Base-by-base conservation (phyloP, 768 basidiomycete species). In the Kwoniella europaea region DNA sequence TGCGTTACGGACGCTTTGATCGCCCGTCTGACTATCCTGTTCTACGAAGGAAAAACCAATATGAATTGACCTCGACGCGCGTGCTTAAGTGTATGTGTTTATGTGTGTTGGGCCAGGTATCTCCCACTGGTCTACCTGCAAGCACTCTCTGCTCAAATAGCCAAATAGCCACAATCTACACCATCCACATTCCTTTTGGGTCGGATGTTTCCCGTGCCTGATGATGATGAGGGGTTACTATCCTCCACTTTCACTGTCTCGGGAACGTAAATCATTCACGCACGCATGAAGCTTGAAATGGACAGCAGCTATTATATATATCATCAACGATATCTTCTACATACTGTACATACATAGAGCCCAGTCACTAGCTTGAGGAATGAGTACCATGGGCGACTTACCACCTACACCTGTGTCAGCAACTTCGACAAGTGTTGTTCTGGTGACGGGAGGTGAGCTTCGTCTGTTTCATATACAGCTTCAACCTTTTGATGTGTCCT, bases 371-470 rank as follows among this genome's bases (percentile, higher is more conserved):
- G 2, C 12, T 29, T 22, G 22, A 56, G 15, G 55, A 15, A 63
- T 63, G 63, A 52, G 35, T 10, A 53, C n/a, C 24, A 63, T 43
- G 20, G 59, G 59, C 6, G 41, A 56, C 20, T 29, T 57, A 44
- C 64, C 64, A 7, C 64, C 65, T 35, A 58, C 55, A 24, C 65
- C 65, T 59, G 54, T 44, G 6, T 67, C 65, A 27, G 65, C 65
- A 41, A 42, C 55, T 2, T 15, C 29, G 22, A 27, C 7, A 4
- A 52, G 62, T 18, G 60, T 68, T 4, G 53, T 68, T 5, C 44
- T 68, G 7, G 67, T 68, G 18, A 68, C 67, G 9, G 67, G 67
- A 41, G 67, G 67, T 63, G 53, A 68, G 67, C 35, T 35, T 35
- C 6, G 35, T 35, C 4, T 35, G 35, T 29, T 29, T 29, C 29